Base-by-base conservation (phyloP, 345 rosid genomes). In the Viola odorata region DNA sequence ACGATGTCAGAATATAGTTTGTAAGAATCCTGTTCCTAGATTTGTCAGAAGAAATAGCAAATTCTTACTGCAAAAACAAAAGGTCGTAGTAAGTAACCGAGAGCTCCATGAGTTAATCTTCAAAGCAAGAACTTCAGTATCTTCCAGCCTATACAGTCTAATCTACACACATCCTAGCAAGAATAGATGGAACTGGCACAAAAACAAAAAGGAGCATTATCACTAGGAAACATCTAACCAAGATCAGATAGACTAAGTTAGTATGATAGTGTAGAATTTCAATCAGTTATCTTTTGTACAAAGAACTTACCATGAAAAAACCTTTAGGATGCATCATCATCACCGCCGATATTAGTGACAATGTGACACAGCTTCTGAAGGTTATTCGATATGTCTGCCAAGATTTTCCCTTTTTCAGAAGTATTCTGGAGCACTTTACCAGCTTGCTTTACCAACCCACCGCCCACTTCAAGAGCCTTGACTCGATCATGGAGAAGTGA, bases 401-500 rank as follows among this genome's bases (percentile, higher is more conserved):
- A 63, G 50, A 72, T 73, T 68, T 75, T 73, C 58, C 60, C 67
- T 55, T 76, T 71, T 53, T 71, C 77, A 48, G 75, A 63, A 15
- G 68, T 76, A 69, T 63, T 69, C 9, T 64, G 53, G 11, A 64
- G 61, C 14, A 68, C 61, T 44, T 63, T 56, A 44, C 64, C 53
- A 49, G 61, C 62, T 60, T 55, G 75, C 47, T 72, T 75, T 52
- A 71, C 62, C 15, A 78, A 54, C 36, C 63, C 81, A 60, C 48
- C 75, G 51, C 73, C 75, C 52, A 69, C 73, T 62, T 77, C 82
- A 58, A 85, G 79, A n/a, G 65, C 73, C 67, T 67, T 68, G 69
- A 74, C 72, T 40, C 76, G 70, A 60, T 74, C 77, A 44, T 72
- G 69, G 41, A 80, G 73, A 45, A 61, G 76, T 23, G 55, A 61